A percentile compares a stretch with the other conserved stretches of the same genome.
phyloP scores from a whole-genome alignment of 2,329 filamentous ascomycete species.

The Phoma sp. region DNA sequence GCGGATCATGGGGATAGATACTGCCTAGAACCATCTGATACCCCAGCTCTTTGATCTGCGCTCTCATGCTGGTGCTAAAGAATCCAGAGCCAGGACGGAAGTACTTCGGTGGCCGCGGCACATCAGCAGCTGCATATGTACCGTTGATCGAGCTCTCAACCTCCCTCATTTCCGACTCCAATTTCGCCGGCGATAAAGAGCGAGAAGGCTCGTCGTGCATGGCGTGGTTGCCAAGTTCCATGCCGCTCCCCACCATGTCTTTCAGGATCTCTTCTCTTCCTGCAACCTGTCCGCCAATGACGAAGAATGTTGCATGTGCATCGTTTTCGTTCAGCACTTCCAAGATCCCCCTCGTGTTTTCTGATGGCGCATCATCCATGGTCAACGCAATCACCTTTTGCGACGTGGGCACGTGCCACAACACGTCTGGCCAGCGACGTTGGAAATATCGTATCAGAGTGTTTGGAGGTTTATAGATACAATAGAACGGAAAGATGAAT shows the following conservation, averaged over 20 bases:
- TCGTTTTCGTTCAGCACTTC: conserved; percentile 68
- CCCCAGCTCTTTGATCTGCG: conserved; percentile 64
- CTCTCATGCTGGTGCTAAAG: conserved; percentile 75
- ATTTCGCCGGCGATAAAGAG: conserved; percentile 64
- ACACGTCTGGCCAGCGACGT: conserved; percentile 76
- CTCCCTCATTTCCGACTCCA: conserved; percentile 68
- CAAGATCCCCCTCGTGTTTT: conserved; percentile 74
- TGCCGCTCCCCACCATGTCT: conserved; percentile 61
- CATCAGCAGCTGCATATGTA: conserved; percentile 59
- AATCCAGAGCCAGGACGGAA: conserved; percentile 88
- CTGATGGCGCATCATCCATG: conserved; percentile 84
- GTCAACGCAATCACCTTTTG: conserved; percentile 79
- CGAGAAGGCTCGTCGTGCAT: conserved; percentile 84
- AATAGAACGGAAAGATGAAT: conserved; percentile 59
- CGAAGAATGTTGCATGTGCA: conserved; percentile 84
- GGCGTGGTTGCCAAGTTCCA: conserved; percentile 81
- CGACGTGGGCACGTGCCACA: conserved; percentile 70
- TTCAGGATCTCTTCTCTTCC: conserved; percentile 59
- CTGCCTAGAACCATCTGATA: conserved; percentile 80
- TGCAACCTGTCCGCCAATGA: conserved; percentile 79
- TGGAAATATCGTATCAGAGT: conserved; percentile 75
- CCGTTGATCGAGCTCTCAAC: conserved; percentile 68
- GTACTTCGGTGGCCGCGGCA: conserved; percentile 64
- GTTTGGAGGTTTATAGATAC: conserved; percentile 82
- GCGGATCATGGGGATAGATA: conserved; percentile 92